Evolutionary conservation across 129 eudicot genomes (phyloP), one percentile per base, ranked within the genome.

Genomic region (Smallanthus sonchifolius): DNA sequence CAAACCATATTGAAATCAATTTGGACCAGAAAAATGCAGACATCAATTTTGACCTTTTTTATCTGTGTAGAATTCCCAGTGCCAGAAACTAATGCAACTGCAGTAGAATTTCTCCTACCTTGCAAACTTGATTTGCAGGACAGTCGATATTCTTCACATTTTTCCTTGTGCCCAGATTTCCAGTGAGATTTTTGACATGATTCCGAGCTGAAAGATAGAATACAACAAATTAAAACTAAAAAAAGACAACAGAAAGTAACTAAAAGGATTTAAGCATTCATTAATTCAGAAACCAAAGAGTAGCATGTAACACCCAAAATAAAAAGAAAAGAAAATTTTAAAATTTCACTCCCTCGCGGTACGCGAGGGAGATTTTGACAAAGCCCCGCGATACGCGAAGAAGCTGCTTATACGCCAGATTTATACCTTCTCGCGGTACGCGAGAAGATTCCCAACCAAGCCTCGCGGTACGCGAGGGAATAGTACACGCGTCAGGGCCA

Each of bases 101-200:
- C 30, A 69, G 73, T 38, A 10, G 64, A 69, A 77, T 72, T 65
- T 83, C 67, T 79, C 66, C 82, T 78, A 47, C 79, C 80, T 70
- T 74, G 85, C 77, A 63, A 72, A n/a, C 51, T 73, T 71, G 77
- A 79, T 71, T 84, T 88, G 51, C 72, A 7, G 45, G 81, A 62
- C 43, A 38, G 61, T 34, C 74, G 81, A 30, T 77, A 45, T 11
- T 82, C 84, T 20, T 79, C 81, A 78, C 98, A 92, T 36, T 83
- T 83, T 19, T 44, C 60, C 82, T 81, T 87, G 76, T 92, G 98
- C 80, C 76, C 96, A 54, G 60, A 54, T 5, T 28, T 62, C 96
- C 98, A 92, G 74, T 92, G 96, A 62, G 82, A 65, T 65, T 8
- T 75, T 81, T 92, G 96, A 79, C 98, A 92, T 48, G 80, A 83